Base-by-base conservation (phyloP, 306 rosid species). In the Cucurbita argyrosperma region DNA sequence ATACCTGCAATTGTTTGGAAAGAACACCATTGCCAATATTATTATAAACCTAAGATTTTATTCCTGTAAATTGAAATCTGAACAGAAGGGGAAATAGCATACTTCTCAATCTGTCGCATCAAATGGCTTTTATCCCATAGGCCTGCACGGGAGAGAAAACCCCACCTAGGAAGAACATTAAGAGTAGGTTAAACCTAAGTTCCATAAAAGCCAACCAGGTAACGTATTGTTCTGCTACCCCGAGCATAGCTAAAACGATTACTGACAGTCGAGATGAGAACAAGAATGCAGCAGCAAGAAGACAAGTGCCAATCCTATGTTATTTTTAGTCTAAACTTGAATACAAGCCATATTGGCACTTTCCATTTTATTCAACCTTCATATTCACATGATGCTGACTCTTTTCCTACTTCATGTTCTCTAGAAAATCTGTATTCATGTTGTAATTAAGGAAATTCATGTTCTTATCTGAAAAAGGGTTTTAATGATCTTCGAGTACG, bases 91-190 rank as follows among this genome's bases (percentile, higher is more conserved):
- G 77, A 46, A 76, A 76, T 56, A 50, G 66, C 96, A 40, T 90
- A 94, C 98, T 94, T 94, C 83, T 94, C 98, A 60, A 94, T 88
- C 82, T 94, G 98, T 82, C 95, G 91, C 98, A 94, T 94, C 84
- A 94, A 76, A 82, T 94, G 98, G 80, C 98, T 94, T 84, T 94
- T 94, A 80, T 94, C 98, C 97, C 97, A 94, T 58, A 94, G 75
- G 55, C 95, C 98, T 21, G 98, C 97, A 13, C 98, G 96, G 40
- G 98, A 94, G 72, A 94, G 88, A 83, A 78, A 94, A 30, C 98
- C 98, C 98, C 98, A 94, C 92, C 98, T 94, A 77, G 50, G 81
- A 73, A 82, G n/a, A 73, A 70, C 62, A 66, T 23, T 15, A 45
- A 66, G 72, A 66, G 40, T 66, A 47, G 38, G 72, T 66, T 43